Conservation (phyloP, 2,329 filamentous ascomycete species). For the Thermochaetoides dissita region DNA sequence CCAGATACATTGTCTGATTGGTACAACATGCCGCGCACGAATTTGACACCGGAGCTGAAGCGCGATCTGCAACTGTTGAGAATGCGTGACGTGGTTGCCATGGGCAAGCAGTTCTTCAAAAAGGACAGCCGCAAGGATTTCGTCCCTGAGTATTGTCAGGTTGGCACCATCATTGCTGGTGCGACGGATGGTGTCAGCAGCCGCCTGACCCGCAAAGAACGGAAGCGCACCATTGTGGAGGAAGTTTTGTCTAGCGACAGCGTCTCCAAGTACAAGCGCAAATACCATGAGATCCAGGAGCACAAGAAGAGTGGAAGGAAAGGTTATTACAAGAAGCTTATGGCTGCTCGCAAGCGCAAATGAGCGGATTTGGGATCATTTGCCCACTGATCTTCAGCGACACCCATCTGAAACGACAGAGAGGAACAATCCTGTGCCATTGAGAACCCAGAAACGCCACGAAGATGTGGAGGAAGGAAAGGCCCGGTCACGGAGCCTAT, state of each 20-base stretch:
- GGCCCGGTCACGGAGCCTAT: too few species aligned
- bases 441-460: not conserved
- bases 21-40: conserved; percentile 78
- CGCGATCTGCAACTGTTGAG: conserved; percentile 78
- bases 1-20: conserved; percentile 56
- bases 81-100: conserved; percentile 78
- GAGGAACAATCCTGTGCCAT: not conserved
- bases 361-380: not conserved
- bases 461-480: too few species aligned
- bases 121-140: conserved; percentile 61
- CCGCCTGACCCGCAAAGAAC: conserved; percentile 72
- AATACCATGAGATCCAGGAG: conserved; percentile 73
- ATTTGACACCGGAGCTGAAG: conserved; percentile 72
- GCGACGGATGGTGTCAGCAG: conserved; percentile 76
- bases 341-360: conserved; percentile 24
- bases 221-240: conserved; percentile 74
- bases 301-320: conserved; percentile 81
- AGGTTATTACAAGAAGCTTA: conserved; percentile 70
- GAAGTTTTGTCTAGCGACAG: conserved; percentile 61
- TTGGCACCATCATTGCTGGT: conserved; percentile 78
- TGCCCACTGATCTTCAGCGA: not conserved
- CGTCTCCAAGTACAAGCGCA: conserved; percentile 64
- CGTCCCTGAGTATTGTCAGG: conserved; percentile 71
- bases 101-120: conserved; percentile 72
- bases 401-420: not conserved